These are phyloP conservation scores for Thelephora ganbajun DNA, from an alignment of 768 basidiomycete species.

Conservation along the genomic window DNA sequence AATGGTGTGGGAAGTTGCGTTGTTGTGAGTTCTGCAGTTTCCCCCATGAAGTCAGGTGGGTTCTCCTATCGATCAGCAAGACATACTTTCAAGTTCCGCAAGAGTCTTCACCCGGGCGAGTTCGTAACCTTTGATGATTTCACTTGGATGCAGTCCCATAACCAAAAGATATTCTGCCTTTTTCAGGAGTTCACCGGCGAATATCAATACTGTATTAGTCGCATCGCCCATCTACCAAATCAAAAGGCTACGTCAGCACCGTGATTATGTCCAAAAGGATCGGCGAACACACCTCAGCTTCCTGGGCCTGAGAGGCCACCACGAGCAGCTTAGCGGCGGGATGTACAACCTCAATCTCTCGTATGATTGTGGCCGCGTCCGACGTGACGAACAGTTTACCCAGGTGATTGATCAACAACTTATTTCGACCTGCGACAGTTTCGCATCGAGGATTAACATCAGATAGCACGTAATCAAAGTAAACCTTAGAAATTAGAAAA, in stretches of 20 bases:
- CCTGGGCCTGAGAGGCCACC: constrained; percentile 96
- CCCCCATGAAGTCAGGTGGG: constrained; percentile 1
- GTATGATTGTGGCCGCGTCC: constrained; percentile 96
- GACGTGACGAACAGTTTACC: constrained; percentile 94
- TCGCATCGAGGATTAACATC: not conserved
- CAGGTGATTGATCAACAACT: constrained; percentile 94
- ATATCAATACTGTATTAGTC: constrained; percentile 89
- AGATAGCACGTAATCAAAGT: not conserved
- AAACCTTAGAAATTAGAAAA: constrained; percentile 7
- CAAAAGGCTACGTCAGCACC: not conserved
- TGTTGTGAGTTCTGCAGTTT: constrained; percentile 46
- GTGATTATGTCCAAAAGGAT: not conserved
- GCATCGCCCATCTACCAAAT: constrained; percentile 76
- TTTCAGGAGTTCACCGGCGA: constrained; percentile 91
- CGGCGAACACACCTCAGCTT: constrained; percentile 59
- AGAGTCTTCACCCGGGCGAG: constrained; percentile 75
- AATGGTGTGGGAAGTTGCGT: constrained; percentile 59
- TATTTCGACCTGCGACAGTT: constrained; percentile 65
- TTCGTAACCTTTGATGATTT: constrained; percentile 91
- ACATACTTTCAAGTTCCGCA: constrained; percentile 82
- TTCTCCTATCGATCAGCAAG: not conserved
- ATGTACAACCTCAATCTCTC: constrained; percentile 96
- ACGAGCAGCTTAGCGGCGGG: constrained; percentile 98
- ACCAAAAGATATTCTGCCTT: constrained; percentile 83
- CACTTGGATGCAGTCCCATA: constrained; percentile 96